Evolutionary conservation across 768 basidiomycete genomes (phyloP), one percentile per base, ranked within the genome.

Genomic region (Saitozyma podzolica): DNA sequence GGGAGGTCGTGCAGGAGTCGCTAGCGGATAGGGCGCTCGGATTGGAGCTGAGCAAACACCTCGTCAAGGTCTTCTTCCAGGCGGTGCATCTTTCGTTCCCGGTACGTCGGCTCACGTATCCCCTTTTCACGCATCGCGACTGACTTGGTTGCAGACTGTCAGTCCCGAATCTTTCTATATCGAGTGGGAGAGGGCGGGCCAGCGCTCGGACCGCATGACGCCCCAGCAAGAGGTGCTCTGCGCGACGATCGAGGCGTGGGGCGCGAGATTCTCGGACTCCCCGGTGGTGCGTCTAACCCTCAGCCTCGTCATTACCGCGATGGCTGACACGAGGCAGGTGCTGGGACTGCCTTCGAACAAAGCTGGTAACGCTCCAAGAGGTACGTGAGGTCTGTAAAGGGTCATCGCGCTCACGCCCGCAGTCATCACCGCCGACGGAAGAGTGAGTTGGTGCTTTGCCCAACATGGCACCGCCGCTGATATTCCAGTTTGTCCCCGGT

Each of bases 181-280:
- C 13, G 67, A 69, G 53, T 72, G 70, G 70, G 39, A 58, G 3
- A 43, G 61, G 45, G 70, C 70, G 8, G 70, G 64, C 7, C 65
- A 72, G 49, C 45, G 64, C 6, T 66, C 67, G 9, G 70, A 72
- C 50, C 40, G 56, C 8, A 69, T 72, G 67, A 57, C 54, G 8
- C 70, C 65, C 2, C 63, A 64, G 16, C 68, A 64, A 20, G 70
- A 72, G 49, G 62, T 53, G 13, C 43, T 72, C 17, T 69, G 68
- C 20, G 67, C 68, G 4, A 63, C 67, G 7, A 67, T 72, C 13
- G 70, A 72, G 58, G 70, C 70, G 8, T 72, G 67, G 65, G 70
- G 65, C n/a, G 67, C 70, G 14, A 56, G 68, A 43, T 72, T 69
- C 48, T 72, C 70, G 3, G 70, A 72, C 49, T 67, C 62, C 9